Evolutionary conservation across 495 filamentous ascomycete genomes (phyloP), one percentile per base, ranked within the genome.

Genomic region (Penicillium antarcticum): DNA sequence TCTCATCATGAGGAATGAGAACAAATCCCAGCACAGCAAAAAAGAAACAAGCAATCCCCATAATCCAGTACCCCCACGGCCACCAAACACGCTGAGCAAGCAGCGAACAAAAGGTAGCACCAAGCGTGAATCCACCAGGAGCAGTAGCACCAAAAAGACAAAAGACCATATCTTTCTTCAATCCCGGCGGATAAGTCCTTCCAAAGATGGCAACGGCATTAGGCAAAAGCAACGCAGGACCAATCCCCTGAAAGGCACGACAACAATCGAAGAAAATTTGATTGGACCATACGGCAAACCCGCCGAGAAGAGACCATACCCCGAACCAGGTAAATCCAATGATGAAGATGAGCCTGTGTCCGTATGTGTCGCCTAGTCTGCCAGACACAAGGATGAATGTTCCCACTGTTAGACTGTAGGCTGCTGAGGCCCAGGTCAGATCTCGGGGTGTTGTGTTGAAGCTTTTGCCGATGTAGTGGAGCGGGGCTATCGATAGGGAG

Each of bases 321-420:
- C 71, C 68, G 33, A 82, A 79, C 83, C 84, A 88, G 10, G 75
- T 39, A 48, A 78, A 83, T 1, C 85, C 86, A 12, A 73, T 46
- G 16, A 82, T 65, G 34, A 88, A 82, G 42, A 87, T 55, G 1
- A 71, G 68, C 48, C 83, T 82, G 55, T 86, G 77, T 13, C 86
- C 86, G 53, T 79, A 82, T 3, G 81, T 65, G 51, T 88, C 86
- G 5, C 86, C 86, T 11, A 87, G 65, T 21, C 84, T 73, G 5
- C 85, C 82, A 2, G 82, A 78, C 5, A 82, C 73, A 14, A 88
- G 67, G 48, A 88, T 83, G 54, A 86, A 87, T 4, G 81, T 80
- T 9, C 84, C 84, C 14, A 85, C 74, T 0, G 82, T 85, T 11
- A 82, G 47, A 18, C 68, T 70, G 56, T 82, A 83, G 8, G 67